phyloP scores from a whole-genome alignment of 495 filamentous ascomycete species.

The Physcia stellaris region DNA sequence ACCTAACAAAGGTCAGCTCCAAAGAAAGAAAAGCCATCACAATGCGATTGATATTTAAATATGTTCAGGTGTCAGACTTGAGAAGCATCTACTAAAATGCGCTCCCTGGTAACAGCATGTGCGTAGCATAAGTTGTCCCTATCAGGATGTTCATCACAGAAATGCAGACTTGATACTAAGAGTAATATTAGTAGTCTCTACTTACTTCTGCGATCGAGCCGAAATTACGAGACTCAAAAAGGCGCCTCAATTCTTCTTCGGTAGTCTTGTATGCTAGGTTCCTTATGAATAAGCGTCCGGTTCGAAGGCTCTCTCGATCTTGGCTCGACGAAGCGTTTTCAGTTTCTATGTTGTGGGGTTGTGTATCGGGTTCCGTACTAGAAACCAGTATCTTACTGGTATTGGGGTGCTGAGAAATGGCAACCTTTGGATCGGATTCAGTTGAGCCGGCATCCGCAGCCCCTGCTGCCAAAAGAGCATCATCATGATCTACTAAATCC shows the following conservation, averaged over 20 bases:
- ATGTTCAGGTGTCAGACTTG: slow-evolving; percentile 35
- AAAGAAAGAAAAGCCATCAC: slow-evolving; percentile 1
- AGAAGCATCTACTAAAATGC: slow-evolving; percentile 74
- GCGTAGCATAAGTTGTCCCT: slow-evolving; percentile 95
- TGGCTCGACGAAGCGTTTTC: too few relatives aligned
- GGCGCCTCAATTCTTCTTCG: slow-evolving; percentile 57
- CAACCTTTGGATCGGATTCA: too few relatives aligned
- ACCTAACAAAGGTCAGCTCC: slow-evolving; percentile 46
- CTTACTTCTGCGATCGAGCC: slow-evolving; percentile 82
- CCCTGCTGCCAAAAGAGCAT: slow-evolving; percentile 33
- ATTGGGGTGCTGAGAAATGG: too few relatives aligned
- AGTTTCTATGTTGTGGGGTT: too few relatives aligned
- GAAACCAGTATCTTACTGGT: too few relatives aligned
- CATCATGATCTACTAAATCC: slow-evolving; percentile 63
- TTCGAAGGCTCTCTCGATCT: too few relatives aligned
- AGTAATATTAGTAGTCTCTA: slow-evolving; percentile 3
- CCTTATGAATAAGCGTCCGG: slow-evolving; percentile 67
- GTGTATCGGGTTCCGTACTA: too few relatives aligned
- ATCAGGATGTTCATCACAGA: slow-evolving; percentile 94
- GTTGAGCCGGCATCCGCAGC: too few relatives aligned
- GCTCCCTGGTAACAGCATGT: slow-evolving; percentile 51
- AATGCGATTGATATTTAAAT: neutral
- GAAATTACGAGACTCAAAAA: slow-evolving; percentile 45
- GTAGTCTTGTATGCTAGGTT: slow-evolving; percentile 76
- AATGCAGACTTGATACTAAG: neutral